These are phyloP conservation scores for Talaromyces nanjingensis DNA, from an alignment of 495 filamentous ascomycete genomes.

Conservation along the genomic window DNA sequence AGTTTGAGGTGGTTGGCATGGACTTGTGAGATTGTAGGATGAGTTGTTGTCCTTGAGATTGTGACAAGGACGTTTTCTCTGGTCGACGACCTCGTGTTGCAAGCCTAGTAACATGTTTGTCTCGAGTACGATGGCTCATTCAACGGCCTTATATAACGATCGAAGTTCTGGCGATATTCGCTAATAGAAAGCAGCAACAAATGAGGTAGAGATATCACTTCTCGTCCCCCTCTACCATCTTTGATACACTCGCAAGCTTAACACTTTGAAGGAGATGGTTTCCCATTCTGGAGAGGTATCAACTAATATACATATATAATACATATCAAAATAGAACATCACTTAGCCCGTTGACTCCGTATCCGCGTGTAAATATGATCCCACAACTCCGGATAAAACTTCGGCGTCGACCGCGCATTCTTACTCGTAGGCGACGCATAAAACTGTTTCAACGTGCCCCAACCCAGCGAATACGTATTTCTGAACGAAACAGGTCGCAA, in stretches of 20 bases:
- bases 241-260: background rate
- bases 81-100: background rate
- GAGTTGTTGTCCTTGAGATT: background rate
- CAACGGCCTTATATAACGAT: background rate
- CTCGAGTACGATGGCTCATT: background rate
- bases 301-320: background rate
- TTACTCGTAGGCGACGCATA: slow-evolving; percentile 27
- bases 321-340: background rate
- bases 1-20: background rate
- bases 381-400: slow-evolving; percentile 40
- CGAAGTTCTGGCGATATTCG: background rate
- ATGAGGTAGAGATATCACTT: background rate
- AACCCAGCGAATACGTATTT: slow-evolving; percentile 30
- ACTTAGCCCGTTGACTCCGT: slow-evolving; percentile 14
- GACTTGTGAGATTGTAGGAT: background rate
- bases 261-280: background rate
- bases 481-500: slow-evolving; percentile 35
- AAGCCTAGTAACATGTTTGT: background rate
- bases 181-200: background rate
- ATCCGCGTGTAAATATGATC: slow-evolving; percentile 33
- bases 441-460: slow-evolving; percentile 24
- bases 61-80: background rate
- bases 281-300: background rate
- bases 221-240: too few species aligned
- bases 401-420: slow-evolving; percentile 25